These are phyloP conservation scores for bread wheat (Triticum aestivum) DNA, from an alignment of 176 grass and related monocot genomes.

Conservation along the genomic window IWGSC_CS_RefSeq_v2.1 NC_057805.1:23389817-23390316, in stretches of 20 bases:
- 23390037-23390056: background rate
- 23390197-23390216: background rate
- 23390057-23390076: background rate
- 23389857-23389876: background rate
- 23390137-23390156: background rate
- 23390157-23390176: background rate
- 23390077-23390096: background rate
- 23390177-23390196: background rate
- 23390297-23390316: background rate
- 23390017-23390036: background rate
- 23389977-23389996: background rate
- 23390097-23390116: too few relatives aligned
- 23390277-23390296: background rate
- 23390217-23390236: background rate
- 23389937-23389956: background rate
- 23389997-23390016: background rate
- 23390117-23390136: background rate
- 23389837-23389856: conserved; percentile 15
- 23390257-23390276: background rate
- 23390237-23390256: background rate
- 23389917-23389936: background rate
- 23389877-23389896: background rate
- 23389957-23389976: background rate
- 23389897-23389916: conserved; percentile 27
- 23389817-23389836: background rate